phyloP scores from a whole-genome alignment of 2,329 filamentous ascomycete genomes.

The Neonectria punicea region DNA sequence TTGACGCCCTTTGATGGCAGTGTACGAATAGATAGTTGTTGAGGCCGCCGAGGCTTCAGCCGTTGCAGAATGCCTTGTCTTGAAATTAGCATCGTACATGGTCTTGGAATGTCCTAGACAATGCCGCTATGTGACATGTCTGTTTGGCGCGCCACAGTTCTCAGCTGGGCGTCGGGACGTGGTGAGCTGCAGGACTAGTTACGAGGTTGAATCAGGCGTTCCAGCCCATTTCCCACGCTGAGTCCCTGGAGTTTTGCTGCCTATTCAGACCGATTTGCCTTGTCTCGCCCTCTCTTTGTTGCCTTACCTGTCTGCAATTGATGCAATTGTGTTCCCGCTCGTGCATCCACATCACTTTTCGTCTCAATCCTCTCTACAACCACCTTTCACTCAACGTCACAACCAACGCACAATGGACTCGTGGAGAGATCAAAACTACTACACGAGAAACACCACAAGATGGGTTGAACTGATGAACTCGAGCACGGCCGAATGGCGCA shows the following conservation, averaged over 20 bases:
- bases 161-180: not conserved
- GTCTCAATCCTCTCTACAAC: not conserved
- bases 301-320: no score
- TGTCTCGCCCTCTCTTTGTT: not conserved
- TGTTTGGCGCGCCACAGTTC: not conserved
- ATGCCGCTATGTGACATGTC: not conserved
- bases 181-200: not conserved
- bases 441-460: constrained; percentile 14
- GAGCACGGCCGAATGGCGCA: constrained; percentile 25
- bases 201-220: not conserved
- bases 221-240: not conserved
- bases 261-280: not conserved
- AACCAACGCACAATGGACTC: constrained; percentile 15
- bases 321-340: not conserved
- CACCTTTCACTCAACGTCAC: not conserved
- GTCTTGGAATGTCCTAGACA: not conserved
- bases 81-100: not conserved
- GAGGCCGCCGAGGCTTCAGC: not conserved
- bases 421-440: constrained; percentile 22
- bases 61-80: not conserved
- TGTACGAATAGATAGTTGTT: not conserved
- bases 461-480: constrained; percentile 28
- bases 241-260: not conserved
- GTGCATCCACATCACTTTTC: not conserved
- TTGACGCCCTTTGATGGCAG: not conserved